Conservation (phyloP, 805 yeast species). For the Scheffersomyces amazonensis region DNA sequence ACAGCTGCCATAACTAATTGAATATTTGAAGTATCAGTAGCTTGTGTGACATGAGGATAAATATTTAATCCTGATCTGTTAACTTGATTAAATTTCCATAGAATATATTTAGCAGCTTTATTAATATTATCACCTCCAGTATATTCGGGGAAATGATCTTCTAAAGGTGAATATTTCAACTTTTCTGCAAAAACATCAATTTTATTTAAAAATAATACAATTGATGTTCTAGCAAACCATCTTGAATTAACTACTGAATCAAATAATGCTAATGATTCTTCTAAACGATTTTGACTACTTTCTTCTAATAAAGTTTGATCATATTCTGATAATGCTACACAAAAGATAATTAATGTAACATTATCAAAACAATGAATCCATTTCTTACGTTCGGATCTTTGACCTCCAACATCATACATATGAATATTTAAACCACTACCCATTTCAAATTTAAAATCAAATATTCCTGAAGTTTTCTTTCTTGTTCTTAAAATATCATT, state of each 20-base stretch:
- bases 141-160: constrained; percentile 83
- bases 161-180: constrained; percentile 75
- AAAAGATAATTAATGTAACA: constrained; percentile 83
- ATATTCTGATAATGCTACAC: constrained; percentile 88
- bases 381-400: constrained; percentile 90
- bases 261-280: constrained; percentile 78
- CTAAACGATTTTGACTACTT: constrained; percentile 68
- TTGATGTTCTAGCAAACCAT: constrained; percentile 87
- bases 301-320: constrained; percentile 85
- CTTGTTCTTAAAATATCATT: constrained; percentile 83
- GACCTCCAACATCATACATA: constrained; percentile 88
- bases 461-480: constrained; percentile 90
- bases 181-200: constrained; percentile 89
- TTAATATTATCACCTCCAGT: constrained; percentile 86
- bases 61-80: constrained; percentile 79
- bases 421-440: constrained; percentile 47
- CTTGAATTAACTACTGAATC: constrained; percentile 89
- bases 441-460: constrained; percentile 76
- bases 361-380: constrained; percentile 98
- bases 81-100: constrained; percentile 85
- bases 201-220: constrained; percentile 83
- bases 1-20: constrained; percentile 83
- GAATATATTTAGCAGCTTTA: constrained; percentile 86
- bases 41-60: constrained; percentile 91
- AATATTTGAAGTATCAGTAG: constrained; percentile 89